Evolutionary conservation across 441 rosid genomes (phyloP).

Genomic region (Jatropha multifida): DNA sequence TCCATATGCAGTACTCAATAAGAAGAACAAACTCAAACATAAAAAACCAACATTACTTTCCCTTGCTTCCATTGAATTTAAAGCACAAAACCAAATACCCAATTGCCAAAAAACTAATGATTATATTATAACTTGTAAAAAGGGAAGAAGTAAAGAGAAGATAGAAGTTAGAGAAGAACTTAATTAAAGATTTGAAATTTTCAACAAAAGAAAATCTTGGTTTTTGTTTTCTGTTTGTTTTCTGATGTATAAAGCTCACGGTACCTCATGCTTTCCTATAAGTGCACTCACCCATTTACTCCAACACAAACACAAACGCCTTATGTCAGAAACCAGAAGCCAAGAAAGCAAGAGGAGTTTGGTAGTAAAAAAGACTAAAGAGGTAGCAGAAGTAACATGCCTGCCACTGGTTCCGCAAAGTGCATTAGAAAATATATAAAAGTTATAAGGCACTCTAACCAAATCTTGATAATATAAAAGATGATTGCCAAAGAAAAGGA

Average conservation of each 20-base stretch:
- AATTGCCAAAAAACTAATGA: constrained; percentile 13
- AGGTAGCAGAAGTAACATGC: constrained; percentile 37
- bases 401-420: constrained; percentile 49
- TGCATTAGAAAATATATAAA: constrained; percentile 36
- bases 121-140: neutral
- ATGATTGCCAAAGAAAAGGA: constrained; percentile 25
- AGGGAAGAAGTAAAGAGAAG: constrained; percentile 15
- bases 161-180: neutral
- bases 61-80: constrained; percentile 38
- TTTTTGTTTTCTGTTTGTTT: constrained; percentile 24
- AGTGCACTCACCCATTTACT: constrained; percentile 34
- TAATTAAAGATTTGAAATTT: constrained; percentile 15
- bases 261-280: constrained; percentile 28
- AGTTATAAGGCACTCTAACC: constrained; percentile 30
- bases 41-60: constrained; percentile 31
- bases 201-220: constrained; percentile 22
- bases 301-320: constrained; percentile 29
- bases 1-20: constrained; percentile 51
- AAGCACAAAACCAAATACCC: constrained; percentile 18
- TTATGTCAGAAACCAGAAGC: constrained; percentile 40
- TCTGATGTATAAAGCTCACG: constrained; percentile 21
- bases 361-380: constrained; percentile 27
- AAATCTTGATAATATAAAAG: constrained; percentile 43
- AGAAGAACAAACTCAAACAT: constrained; percentile 37
- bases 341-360: constrained; percentile 31